A percentile compares a stretch with the other conserved stretches of the same genome.
phyloP scores from a whole-genome alignment of 192 early-diverging fungal genomes.

The Backusella tuberculispora region DNA sequence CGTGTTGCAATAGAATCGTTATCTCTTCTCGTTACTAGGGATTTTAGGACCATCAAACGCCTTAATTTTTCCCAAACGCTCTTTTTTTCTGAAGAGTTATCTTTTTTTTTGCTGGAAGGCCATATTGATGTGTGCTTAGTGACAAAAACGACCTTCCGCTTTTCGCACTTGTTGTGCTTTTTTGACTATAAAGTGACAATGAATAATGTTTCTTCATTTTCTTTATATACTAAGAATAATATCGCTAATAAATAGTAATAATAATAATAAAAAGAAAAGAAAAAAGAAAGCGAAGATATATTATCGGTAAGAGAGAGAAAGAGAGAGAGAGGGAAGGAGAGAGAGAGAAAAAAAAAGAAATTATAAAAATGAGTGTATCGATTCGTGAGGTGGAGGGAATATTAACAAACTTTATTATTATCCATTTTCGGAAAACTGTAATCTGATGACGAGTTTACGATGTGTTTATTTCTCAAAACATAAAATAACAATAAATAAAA shows the following conservation, averaged over 20 bases:
- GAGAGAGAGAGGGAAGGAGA: background rate
- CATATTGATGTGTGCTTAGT: conserved; percentile 20
- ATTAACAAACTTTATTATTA: background rate
- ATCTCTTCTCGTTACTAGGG: background rate
- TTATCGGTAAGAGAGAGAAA: background rate
- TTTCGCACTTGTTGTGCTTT: conserved; percentile 37
- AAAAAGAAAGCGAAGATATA: conserved; percentile 1
- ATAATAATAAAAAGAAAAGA: conserved; percentile 4
- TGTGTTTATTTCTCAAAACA: conserved; percentile 9
- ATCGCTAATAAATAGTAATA: conserved; percentile 19
- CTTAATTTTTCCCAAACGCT: conserved; percentile 16
- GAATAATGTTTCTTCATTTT: conserved; percentile 30
- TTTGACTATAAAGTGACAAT: conserved; percentile 39
- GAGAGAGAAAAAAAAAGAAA: background rate
- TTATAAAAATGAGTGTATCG: too few species aligned
- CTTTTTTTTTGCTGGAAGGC: background rate
- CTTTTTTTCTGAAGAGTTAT: background rate
- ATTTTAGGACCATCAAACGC: conserved; percentile 8
- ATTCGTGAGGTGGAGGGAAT: background rate
- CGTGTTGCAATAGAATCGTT: conserved; percentile 4
- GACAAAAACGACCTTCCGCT: conserved; percentile 37
- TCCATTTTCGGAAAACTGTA: background rate
- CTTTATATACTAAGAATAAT: background rate
- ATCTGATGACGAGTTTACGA: background rate
- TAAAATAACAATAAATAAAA: conserved; percentile 12